Base-by-base conservation (phyloP, 768 basidiomycete species). In the Amanita exitialis region DNA sequence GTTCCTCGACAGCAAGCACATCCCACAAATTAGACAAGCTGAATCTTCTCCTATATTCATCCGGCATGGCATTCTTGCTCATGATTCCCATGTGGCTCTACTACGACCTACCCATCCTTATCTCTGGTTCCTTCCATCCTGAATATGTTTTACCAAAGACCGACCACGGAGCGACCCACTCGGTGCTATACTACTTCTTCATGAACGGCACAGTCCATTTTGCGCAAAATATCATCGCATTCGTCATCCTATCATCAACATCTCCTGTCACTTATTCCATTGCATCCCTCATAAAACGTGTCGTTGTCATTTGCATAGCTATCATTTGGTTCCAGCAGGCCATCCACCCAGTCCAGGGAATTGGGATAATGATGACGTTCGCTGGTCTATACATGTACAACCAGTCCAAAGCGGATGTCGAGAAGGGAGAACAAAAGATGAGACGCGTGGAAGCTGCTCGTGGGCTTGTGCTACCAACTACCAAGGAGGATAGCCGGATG, bases 221-320 rank as follows among this genome's bases (percentile, higher is more conserved):
- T 60, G 84, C 83, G 1, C 96, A 99, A 68, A 98, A 93, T 73
- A 86, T 98, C 62, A 89, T 98, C 59, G 96, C 96, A 27, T 99
- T 99, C 70, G 77, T 94, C 63, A 90, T 99, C 61, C 81, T 99
- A 44, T 83, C 95, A 1, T 90, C 89, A 25, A 95, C 92, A 2
- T 97, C 95, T 9, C 95, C 96, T 16, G 96, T 99, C 58, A 98
- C 96, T 0, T 99, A 99, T 69, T 95, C 91, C 47, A 98, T 99
- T 64, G 96, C 96, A 2, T 96, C 92, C 3, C 81, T 99, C 61
- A 82, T 97, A 71, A 99, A 99, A 68, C 91, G 96, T 21, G 93
- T 99, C 50, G 92, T 84, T 42, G 96, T 99, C 60, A 99, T 99
- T 61, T 94, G 92, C 70, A 87, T 97, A 59, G 96, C 96, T 16